Evolutionary conservation across 805 yeast species (phyloP), one percentile per base, ranked within the genome.

Genomic region (Suhomyces canberraensis): DNA sequence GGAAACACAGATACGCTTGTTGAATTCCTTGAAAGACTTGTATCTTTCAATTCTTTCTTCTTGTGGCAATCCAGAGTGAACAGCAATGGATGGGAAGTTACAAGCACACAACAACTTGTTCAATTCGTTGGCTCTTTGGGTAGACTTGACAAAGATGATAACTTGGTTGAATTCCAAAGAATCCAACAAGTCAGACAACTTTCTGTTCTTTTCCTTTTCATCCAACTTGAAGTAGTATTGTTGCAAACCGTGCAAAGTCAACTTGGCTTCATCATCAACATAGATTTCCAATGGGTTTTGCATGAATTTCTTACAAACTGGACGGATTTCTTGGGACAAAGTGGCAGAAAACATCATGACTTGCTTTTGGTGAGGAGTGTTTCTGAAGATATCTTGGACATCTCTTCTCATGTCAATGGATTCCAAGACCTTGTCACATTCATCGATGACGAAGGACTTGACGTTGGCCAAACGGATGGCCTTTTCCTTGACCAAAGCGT

Each of bases 321-420:
- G 96, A 66, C 96, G 85, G 57, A 91, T 88, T 60, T 91, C 98
- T 60, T 79, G 86, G 32, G 95, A 81, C 54, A 91, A 76, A 39
- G 98, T 91, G 49, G 98, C 98, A 43, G 96, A 85, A 68, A 91
- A 91, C 96, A 91, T 91, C 98, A 93, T 90, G 39, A 93, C 98
- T 73, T 91, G 98, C 70, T 91, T 91, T 64, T 91, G 96, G 69
- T 86, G 95, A 49, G 98, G 98, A 35, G 98, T 91, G 44, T 86
- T 86, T 66, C 96, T 83, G 81, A 93, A 91, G 48, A 93, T 85
- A 61, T 91, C 98, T 75, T 91, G 98, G 41, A 91, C 96, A 60
- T 91, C 98, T 65, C 96, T 83, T 76, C 98, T 86, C 98, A 91
- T 91, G 56, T 84, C 95, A 56, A 82, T 57, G 38, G 80, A 72